Percentiles rank a stretch among this genome's conserved stretches.
Evolutionary conservation across 1,139 yeast genomes (phyloP).

Genomic region (Pichia sp.): DNA sequence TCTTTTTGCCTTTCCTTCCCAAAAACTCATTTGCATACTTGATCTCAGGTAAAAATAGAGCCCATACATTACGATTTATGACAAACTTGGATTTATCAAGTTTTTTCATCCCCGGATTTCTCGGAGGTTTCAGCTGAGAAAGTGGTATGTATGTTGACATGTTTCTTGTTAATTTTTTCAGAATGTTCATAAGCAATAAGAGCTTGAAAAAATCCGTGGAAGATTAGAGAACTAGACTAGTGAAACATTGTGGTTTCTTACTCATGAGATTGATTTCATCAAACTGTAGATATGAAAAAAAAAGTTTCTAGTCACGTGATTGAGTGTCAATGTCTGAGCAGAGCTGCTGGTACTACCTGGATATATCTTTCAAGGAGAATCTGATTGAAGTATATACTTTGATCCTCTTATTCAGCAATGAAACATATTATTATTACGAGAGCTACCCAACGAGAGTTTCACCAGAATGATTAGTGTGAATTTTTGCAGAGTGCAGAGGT

Average conservation of each 20-base stretch:
- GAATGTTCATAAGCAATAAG: constrained; percentile 5
- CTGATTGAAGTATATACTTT: no score
- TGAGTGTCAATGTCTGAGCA: no score
- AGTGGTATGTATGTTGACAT: constrained; percentile 15
- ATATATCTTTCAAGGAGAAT: no score
- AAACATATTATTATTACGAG: no score
- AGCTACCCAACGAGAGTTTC: no score
- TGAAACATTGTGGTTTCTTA: not conserved
- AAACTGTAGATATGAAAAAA: no score
- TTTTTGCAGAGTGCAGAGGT: not conserved
- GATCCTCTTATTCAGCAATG: no score
- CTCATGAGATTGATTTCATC: no score
- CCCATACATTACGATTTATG: constrained; percentile 53
- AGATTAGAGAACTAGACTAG: not conserved
- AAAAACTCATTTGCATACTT: constrained; percentile 52
- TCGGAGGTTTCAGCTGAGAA: constrained; percentile 50
- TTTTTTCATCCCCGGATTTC: constrained; percentile 56
- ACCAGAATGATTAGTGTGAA: no score
- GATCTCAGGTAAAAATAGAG: constrained; percentile 68
- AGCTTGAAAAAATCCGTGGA: not conserved
- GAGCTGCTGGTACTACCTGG: no score
- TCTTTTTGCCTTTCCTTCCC: constrained; percentile 28
- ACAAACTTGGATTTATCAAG: constrained; percentile 65
- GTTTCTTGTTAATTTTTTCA: constrained; percentile 1
- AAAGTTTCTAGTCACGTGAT: no score